A percentile compares a stretch with the other conserved stretches of the same genome.
phyloP scores from a whole-genome alignment of 2,329 filamentous ascomycete species.

The Escovopsis weberi region DNA sequence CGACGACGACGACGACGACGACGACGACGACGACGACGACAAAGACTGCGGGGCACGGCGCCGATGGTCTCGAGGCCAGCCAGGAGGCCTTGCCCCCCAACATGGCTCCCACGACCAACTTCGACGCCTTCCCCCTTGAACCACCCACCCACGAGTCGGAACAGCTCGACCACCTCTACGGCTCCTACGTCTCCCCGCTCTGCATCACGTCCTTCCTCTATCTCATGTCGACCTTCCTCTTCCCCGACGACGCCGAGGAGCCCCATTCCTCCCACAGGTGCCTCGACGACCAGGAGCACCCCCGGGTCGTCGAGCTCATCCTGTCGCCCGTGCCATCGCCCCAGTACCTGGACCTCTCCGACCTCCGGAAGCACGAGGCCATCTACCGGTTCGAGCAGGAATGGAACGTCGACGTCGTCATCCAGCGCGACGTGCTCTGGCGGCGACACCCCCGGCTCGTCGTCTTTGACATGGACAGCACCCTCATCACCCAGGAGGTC shows the following conservation, averaged over 20 bases:
- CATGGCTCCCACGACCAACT: constrained; percentile 43
- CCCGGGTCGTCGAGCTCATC: constrained; percentile 51
- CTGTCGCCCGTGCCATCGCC: constrained; percentile 45
- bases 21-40: too few relatives aligned
- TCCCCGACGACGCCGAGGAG: constrained; percentile 34
- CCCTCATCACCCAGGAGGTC: constrained; percentile 91
- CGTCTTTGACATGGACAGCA: constrained; percentile 98
- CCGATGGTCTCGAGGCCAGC: constrained; percentile 15
- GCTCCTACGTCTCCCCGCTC: constrained; percentile 49
- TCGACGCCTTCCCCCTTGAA: constrained; percentile 46
- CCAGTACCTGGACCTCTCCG: constrained; percentile 50
- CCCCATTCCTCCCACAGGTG: constrained; percentile 48
- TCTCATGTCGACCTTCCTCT: constrained; percentile 48
- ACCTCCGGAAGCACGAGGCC: constrained; percentile 65
- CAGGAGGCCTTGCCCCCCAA: constrained; percentile 30
- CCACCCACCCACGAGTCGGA: constrained; percentile 38
- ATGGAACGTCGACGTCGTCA: constrained; percentile 74
- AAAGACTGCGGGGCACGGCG: constrained; percentile 4
- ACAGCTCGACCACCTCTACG: constrained; percentile 50
- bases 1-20: too few relatives aligned
- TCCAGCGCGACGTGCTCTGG: constrained; percentile 61
- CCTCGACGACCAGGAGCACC: constrained; percentile 44
- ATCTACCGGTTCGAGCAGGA: constrained; percentile 76
- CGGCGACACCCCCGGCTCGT: constrained; percentile 71
- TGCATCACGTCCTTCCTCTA: constrained; percentile 53